phyloP scores from a whole-genome alignment of 768 basidiomycete genomes.

The Russula dissimulans region DNA sequence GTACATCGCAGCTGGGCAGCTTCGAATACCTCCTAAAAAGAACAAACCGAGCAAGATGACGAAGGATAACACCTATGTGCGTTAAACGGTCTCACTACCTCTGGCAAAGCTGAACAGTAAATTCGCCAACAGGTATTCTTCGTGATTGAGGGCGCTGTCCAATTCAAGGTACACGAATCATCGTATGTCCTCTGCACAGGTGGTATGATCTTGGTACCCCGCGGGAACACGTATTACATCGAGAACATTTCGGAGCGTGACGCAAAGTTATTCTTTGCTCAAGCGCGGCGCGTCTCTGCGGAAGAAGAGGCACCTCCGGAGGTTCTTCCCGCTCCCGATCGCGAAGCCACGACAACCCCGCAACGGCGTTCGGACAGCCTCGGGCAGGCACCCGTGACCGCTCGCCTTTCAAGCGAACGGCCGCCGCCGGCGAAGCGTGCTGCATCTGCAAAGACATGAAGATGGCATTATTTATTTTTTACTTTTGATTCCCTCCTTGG shows the following conservation, averaged over 20 bases:
- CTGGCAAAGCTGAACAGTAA: slow-evolving; percentile 9
- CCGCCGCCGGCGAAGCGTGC: slow-evolving; percentile 5
- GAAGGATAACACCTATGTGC: slow-evolving; percentile 88
- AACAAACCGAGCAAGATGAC: slow-evolving; percentile 81
- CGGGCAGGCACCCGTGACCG: slow-evolving; percentile 12
- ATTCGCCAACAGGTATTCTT: slow-evolving; percentile 50
- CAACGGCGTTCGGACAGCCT: slow-evolving; percentile 12
- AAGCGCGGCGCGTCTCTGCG: slow-evolving; percentile 51
- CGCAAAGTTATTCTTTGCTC: slow-evolving; percentile 85
- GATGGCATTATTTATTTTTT: too few relatives aligned
- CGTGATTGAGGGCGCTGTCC: slow-evolving; percentile 82
- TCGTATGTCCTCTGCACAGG: slow-evolving; percentile 71
- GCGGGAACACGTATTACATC: slow-evolving; percentile 92
- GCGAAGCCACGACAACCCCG: neutral
- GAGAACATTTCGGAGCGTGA: slow-evolving; percentile 77
- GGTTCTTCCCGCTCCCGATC: slow-evolving; percentile 12
- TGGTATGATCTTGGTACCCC: slow-evolving; percentile 83
- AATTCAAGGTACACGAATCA: slow-evolving; percentile 73
- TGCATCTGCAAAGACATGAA: slow-evolving; percentile 4
- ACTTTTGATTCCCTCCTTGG: too few relatives aligned
- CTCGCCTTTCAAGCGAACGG: slow-evolving; percentile 14
- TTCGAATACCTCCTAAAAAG: slow-evolving; percentile 70
- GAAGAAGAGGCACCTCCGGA: slow-evolving; percentile 23
- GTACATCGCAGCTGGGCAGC: slow-evolving; percentile 84
- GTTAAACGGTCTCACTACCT: slow-evolving; percentile 24